phyloP scores from a whole-genome alignment of 1,284 basidiomycete genomes.

The Coniferiporia sulphurascens region DNA sequence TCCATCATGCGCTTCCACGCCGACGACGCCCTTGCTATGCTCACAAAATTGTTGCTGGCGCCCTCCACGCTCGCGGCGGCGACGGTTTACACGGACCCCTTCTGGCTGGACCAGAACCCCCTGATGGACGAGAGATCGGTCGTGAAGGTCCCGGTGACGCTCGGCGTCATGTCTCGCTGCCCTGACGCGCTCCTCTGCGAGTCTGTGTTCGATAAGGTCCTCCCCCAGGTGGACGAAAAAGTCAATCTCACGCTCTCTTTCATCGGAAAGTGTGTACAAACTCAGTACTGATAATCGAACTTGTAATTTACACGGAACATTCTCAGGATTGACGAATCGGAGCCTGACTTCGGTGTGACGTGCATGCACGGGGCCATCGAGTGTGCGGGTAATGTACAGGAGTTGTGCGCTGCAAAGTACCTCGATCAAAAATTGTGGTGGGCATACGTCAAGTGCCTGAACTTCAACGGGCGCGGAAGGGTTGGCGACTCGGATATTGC shows the following conservation, averaged over 20 bases:
- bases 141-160: constrained; percentile 35
- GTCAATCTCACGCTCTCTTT: constrained; percentile 69
- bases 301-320: constrained; percentile 18
- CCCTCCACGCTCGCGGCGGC: constrained; percentile 2
- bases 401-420: constrained; percentile 71
- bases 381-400: constrained; percentile 84
- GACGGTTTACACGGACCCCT: neutral
- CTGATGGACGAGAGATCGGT: constrained; percentile 1
- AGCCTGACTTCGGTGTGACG: constrained; percentile 63
- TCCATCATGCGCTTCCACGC: constrained; percentile 5
- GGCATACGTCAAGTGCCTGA: constrained; percentile 72
- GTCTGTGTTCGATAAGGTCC: constrained; percentile 67
- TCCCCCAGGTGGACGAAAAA: constrained; percentile 58
- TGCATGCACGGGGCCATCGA: constrained; percentile 79
- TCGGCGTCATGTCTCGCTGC: constrained; percentile 78
- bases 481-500: constrained; percentile 68
- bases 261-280: constrained; percentile 60
- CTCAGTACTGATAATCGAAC: neutral
- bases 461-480: constrained; percentile 57
- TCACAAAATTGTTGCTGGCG: constrained; percentile 2
- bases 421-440: constrained; percentile 56
- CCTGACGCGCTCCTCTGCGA: constrained; percentile 79
- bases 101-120: too few relatives aligned
- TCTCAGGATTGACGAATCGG: constrained; percentile 57
- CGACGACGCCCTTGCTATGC: constrained; percentile 7